Evolutionary conservation across 192 early-diverging fungal genomes (phyloP).

Genomic region (Coemansia sp.): DNA sequence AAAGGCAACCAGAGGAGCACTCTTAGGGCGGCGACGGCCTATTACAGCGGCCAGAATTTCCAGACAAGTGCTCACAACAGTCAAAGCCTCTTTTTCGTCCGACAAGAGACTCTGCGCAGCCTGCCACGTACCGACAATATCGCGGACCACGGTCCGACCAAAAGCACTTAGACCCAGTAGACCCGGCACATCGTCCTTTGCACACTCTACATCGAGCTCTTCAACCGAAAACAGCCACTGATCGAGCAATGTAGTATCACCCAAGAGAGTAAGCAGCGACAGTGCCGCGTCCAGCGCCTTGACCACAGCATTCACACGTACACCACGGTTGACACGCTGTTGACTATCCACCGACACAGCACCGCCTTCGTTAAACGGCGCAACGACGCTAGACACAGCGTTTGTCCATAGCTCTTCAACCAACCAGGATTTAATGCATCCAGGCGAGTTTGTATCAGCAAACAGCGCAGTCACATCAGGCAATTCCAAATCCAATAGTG

Average conservation of each 20-base stretch:
- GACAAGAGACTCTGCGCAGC: background rate
- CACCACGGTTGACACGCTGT: background rate
- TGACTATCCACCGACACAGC: conserved; percentile 2
- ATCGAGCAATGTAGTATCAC: conserved; percentile 2
- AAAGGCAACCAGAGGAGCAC: conserved; percentile 10
- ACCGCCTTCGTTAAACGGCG: background rate
- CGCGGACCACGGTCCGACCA: conserved; percentile 25
- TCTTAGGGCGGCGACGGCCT: background rate
- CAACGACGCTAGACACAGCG: conserved; percentile 6
- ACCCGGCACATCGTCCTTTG: background rate
- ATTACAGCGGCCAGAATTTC: conserved; percentile 7
- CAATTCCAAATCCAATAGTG: background rate
- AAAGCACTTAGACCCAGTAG: background rate
- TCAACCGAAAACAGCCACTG: conserved; percentile 12
- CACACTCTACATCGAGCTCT: background rate
- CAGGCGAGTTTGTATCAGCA: background rate
- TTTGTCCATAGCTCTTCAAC: conserved; percentile 19
- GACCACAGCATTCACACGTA: conserved; percentile 1
- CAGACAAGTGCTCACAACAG: background rate
- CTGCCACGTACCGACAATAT: conserved; percentile 16
- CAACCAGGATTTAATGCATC: conserved; percentile 14
- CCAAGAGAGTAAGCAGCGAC: conserved; percentile 4
- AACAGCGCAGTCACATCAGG: background rate
- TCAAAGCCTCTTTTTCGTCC: background rate
- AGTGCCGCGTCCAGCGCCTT: conserved; percentile 14